phyloP scores from a whole-genome alignment of 306 rosid genomes.

The Castanopsis chinensis region DNA sequence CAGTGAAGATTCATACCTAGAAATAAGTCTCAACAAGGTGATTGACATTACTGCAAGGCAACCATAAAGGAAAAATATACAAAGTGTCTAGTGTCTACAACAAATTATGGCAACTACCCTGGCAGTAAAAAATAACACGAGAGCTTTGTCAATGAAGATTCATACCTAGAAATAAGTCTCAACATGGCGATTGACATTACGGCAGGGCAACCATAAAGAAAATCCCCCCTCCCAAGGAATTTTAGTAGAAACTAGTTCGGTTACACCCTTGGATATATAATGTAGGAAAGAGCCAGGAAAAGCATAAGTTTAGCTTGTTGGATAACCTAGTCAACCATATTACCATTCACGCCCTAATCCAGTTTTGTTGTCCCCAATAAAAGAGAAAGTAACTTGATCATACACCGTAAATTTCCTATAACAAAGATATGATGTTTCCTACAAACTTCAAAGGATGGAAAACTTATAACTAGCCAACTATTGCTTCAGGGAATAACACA shows the following conservation, averaged over 20 bases:
- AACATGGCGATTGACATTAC: neutral
- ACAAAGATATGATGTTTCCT: neutral
- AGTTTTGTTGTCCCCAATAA: neutral
- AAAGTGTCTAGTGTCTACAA: too few relatives aligned
- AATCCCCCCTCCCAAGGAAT: neutral
- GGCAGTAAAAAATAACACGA: neutral
- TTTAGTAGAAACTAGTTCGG: neutral
- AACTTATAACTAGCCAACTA: neutral
- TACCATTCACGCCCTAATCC: neutral
- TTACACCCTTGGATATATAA: neutral
- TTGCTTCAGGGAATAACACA: neutral
- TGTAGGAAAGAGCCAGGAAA: neutral
- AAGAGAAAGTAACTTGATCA: neutral
- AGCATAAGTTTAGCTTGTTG: neutral
- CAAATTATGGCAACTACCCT: neutral
- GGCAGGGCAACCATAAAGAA: neutral
- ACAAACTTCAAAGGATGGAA: neutral
- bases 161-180: neutral
- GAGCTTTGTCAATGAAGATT: neutral
- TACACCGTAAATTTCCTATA: neutral
- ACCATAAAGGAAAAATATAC: too few relatives aligned
- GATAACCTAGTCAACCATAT: neutral
- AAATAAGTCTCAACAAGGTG: neutral
- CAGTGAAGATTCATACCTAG: neutral
- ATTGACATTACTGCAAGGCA: too few relatives aligned